phyloP scores from a whole-genome alignment of 1,284 basidiomycete genomes.

The Rhodofomes roseus region DNA sequence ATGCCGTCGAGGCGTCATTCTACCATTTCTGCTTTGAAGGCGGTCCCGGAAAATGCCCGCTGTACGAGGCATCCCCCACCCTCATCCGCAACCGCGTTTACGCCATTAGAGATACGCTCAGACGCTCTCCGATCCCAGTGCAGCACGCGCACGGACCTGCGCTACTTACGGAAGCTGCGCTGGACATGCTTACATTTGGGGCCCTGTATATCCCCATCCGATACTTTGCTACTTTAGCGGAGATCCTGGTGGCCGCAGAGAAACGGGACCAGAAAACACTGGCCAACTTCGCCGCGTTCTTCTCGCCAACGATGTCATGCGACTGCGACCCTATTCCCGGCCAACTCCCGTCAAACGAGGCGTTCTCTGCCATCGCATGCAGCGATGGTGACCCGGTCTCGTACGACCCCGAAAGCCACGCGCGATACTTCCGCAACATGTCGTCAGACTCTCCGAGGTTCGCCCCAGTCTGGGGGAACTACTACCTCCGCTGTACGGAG shows the following conservation, averaged over 20 bases:
- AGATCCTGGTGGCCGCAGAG: slow-evolving; percentile 35
- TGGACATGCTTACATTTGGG: slow-evolving; percentile 27
- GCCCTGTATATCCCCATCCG: slow-evolving; percentile 34
- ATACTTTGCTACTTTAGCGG: slow-evolving; percentile 31
- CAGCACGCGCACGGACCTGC: slow-evolving; percentile 7
- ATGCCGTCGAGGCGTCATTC: slow-evolving; percentile 29
- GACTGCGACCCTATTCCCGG: slow-evolving; percentile 17
- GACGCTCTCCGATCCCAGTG: slow-evolving; percentile 25
- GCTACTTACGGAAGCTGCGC: slow-evolving; percentile 9
- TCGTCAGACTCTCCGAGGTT: slow-evolving; percentile 31
- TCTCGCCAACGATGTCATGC: slow-evolving; percentile 27
- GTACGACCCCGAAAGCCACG: slow-evolving; percentile 12
- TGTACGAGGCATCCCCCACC: slow-evolving; percentile 32
- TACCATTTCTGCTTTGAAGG: slow-evolving; percentile 34
- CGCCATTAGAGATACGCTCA: slow-evolving; percentile 22
- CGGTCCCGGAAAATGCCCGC: slow-evolving; percentile 32
- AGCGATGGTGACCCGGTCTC: slow-evolving; percentile 34
- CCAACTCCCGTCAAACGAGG: slow-evolving; percentile 22
- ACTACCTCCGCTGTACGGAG: slow-evolving; percentile 11
- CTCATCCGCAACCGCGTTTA: slow-evolving; percentile 24
- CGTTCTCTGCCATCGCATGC: slow-evolving; percentile 31
- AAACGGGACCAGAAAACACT: slow-evolving; percentile 23
- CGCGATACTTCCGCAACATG: slow-evolving; percentile 25
- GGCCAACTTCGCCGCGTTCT: slow-evolving; percentile 23
- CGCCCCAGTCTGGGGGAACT: slow-evolving; percentile 9